Base-by-base conservation (phyloP, 495 filamentous ascomycete species). In the Hypoxylon fuscum region DNA sequence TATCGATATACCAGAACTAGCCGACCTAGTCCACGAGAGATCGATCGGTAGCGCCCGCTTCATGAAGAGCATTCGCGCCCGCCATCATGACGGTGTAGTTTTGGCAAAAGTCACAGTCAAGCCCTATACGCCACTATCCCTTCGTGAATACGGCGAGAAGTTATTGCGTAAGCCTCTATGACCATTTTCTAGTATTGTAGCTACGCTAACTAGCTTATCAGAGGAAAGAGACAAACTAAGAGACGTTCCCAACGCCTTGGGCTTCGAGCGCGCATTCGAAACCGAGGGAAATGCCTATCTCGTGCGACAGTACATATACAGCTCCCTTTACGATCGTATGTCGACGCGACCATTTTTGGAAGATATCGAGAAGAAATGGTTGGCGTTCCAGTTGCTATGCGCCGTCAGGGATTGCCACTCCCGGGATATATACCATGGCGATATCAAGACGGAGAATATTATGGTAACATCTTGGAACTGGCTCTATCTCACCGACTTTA, bases 401-500 rank as follows among this genome's bases (percentile, higher is more conserved):
- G 95, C 90, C 6, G 79, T 98, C 49, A 86, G 94, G 29, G 96
- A 99, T 70, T 97, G 92, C 65, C 96, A 99, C 74, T 80, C 88
- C 37, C 82, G 90, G n/a, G 90, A 93, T 57, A 81, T 98, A 47
- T 97, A 90, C 73, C 96, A 99, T 72, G 96, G 96, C 31, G 96
- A 99, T 72, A 97, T 99, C 76, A 99, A 99, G 76, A 92, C 95
- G 0, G 94, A 98, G 75, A 99, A 98, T 66, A 85, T 92, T 23
- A 80, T 99, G 45, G 93, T 98, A 37, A 99, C 96, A 0, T 97
- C 96, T 21, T 99, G 96, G 96, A 97, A 98, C 76, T 99, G 96
- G 96, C 87, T 99, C 11, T 98, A 97, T 72, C 85, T 99, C 9
- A 86, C 93, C 2, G 96, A 99, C 72, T 99, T 97, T 73, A 96